Conservation (phyloP, 257 asterid species). For the Solanum medicagineum region DNA sequence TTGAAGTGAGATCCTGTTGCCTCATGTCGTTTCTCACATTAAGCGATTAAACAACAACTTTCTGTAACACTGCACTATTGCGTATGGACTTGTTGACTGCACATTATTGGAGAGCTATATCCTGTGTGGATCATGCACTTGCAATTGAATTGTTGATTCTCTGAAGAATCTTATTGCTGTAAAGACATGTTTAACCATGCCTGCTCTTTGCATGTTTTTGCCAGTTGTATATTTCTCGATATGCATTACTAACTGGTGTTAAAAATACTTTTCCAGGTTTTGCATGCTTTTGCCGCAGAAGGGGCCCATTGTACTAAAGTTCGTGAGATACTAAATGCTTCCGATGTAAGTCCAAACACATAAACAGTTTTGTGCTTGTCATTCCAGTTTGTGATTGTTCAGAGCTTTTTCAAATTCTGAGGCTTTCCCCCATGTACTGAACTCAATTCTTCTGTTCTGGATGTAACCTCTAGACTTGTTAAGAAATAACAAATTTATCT, state of each 20-base stretch:
- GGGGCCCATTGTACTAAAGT: conserved; percentile 92
- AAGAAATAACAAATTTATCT: neutral
- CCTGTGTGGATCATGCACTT: neutral
- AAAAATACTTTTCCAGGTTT: conserved; percentile 38
- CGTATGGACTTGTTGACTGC: neutral
- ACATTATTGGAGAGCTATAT: neutral
- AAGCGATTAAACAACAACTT: neutral
- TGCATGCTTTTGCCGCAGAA: conserved; percentile 94
- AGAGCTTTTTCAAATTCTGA: neutral
- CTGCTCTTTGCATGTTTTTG: neutral
- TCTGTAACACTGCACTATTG: neutral
- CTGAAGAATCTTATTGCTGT: neutral
- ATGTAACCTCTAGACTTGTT: neutral
- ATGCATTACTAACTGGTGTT: neutral
- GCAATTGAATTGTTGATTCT: neutral
- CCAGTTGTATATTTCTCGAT: neutral
- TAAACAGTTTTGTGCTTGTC: neutral
- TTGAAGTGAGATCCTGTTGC: neutral
- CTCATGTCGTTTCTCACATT: neutral
- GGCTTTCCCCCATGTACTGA: neutral
- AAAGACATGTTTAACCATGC: neutral
- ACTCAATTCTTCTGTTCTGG: neutral
- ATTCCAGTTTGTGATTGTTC: neutral
- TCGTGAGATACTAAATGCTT: conserved; percentile 67
- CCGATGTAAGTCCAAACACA: conserved; percentile 50